Percentiles rank a stretch among this genome's conserved stretches.
phyloP scores from a whole-genome alignment of 2,329 filamentous ascomycete species.

The Hortaea werneckii region DNA sequence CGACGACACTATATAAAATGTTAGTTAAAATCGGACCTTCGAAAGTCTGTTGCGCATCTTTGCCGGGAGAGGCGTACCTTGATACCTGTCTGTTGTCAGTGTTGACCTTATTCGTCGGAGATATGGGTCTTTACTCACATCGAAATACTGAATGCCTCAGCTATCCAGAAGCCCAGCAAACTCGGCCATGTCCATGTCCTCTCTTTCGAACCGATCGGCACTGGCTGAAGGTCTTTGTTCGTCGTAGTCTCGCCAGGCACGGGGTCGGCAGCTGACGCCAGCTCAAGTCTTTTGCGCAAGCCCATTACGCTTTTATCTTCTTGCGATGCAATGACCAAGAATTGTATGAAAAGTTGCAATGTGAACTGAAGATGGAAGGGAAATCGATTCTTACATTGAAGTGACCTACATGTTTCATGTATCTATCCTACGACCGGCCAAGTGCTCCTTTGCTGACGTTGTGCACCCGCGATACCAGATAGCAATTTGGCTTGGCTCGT shows the following conservation, averaged over 20 bases:
- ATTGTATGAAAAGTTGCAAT: no score
- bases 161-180: conserved; percentile 14
- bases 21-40: neutral
- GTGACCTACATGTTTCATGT: no score
- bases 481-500: no score
- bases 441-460: no score
- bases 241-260: conserved; percentile 1
- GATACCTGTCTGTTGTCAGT: neutral
- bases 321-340: no score
- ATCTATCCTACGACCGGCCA: no score
- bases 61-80: neutral
- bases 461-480: no score
- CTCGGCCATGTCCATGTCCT: conserved; percentile 15
- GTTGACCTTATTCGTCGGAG: neutral
- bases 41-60: no score
- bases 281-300: conserved; percentile 7
- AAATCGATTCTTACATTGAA: no score
- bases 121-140: conserved; percentile 2
- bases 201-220: conserved; percentile 9
- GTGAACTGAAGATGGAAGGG: no score
- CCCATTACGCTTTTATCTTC: conserved; percentile 3
- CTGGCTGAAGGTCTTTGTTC: conserved; percentile 10
- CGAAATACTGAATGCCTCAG: conserved; percentile 13
- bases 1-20: conserved; percentile 8
- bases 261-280: conserved; percentile 4